Evolutionary conservation across 768 basidiomycete species (phyloP).

Genomic region (Tremella fuciformis): DNA sequence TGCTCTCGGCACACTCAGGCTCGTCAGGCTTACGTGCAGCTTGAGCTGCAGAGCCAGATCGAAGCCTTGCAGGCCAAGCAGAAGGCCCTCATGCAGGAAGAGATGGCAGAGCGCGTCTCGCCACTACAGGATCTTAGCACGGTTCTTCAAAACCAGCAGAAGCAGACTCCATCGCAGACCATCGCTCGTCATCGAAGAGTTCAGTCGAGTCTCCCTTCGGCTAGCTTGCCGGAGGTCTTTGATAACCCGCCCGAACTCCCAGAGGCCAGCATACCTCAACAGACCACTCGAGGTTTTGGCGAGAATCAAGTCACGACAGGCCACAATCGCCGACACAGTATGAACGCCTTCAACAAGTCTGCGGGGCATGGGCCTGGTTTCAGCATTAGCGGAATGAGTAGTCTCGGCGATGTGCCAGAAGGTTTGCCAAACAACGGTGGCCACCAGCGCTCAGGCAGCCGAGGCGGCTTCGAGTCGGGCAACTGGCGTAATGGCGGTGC

Average conservation of each 20-base stretch:
- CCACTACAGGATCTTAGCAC: slow-evolving; percentile 14
- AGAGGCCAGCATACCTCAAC: slow-evolving; percentile 21
- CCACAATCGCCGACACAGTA: slow-evolving; percentile 46
- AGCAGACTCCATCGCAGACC: slow-evolving; percentile 31
- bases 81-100: slow-evolving; percentile 47
- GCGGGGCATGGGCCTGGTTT: slow-evolving; percentile 68
- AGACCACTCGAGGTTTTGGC: slow-evolving; percentile 15
- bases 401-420: slow-evolving; percentile 41
- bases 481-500: slow-evolving; percentile 78
- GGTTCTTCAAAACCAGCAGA: slow-evolving; percentile 17
- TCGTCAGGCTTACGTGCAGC: slow-evolving; percentile 27
- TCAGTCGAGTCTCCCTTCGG: slow-evolving; percentile 35
- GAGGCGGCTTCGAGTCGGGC: slow-evolving; percentile 44
- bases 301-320: slow-evolving; percentile 14
- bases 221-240: slow-evolving; percentile 12
- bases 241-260: slow-evolving; percentile 3
- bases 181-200: slow-evolving; percentile 39
- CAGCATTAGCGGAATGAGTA: slow-evolving; percentile 51
- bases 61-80: slow-evolving; percentile 52
- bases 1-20: background rate
- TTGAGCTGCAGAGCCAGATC: slow-evolving; percentile 50
- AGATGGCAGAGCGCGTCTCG: slow-evolving; percentile 25
- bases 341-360: slow-evolving; percentile 47
- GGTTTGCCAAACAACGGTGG: slow-evolving; percentile 26
- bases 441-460: slow-evolving; percentile 47